phyloP scores from a whole-genome alignment of 805 yeast genomes.

The Candida berthetii region DNA sequence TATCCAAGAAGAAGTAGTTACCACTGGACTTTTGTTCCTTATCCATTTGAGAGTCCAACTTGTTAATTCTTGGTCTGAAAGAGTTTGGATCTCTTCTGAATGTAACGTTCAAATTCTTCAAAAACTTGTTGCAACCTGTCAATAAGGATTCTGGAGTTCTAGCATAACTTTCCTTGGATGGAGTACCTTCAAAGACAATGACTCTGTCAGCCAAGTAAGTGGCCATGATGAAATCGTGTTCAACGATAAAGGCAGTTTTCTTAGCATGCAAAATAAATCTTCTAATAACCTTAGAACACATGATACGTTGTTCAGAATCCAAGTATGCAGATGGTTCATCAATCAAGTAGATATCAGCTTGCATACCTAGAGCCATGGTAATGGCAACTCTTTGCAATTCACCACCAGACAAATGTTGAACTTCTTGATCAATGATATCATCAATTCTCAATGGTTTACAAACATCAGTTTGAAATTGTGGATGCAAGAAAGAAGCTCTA shows the following conservation, averaged over 20 bases:
- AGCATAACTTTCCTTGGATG: slow-evolving; percentile 82
- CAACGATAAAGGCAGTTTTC: slow-evolving; percentile 98
- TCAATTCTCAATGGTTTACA: slow-evolving; percentile 92
- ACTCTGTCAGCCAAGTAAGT: slow-evolving; percentile 98
- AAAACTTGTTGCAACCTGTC: slow-evolving; percentile 95
- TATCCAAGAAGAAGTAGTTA: slow-evolving; percentile 94
- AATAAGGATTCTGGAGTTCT: slow-evolving; percentile 87
- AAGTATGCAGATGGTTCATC: slow-evolving; percentile 99
- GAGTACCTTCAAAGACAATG: slow-evolving; percentile 95
- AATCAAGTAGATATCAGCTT: slow-evolving; percentile 93
- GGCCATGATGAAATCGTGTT: slow-evolving; percentile 99
- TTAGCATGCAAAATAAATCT: slow-evolving; percentile 93
- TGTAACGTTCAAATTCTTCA: slow-evolving; percentile 95
- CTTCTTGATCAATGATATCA: slow-evolving; percentile 95
- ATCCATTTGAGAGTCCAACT: slow-evolving; percentile 97
- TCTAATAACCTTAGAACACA: slow-evolving; percentile 97
- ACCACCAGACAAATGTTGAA: slow-evolving; percentile 97
- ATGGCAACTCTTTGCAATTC: slow-evolving; percentile 99
- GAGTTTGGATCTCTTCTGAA: slow-evolving; percentile 99
- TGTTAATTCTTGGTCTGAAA: slow-evolving; percentile 97
- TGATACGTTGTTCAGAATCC: slow-evolving; percentile 99
- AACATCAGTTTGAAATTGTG: slow-evolving; percentile 98
- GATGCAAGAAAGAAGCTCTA: slow-evolving; percentile 87
- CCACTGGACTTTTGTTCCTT: slow-evolving; percentile 92
- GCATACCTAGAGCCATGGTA: slow-evolving; percentile 87